These are phyloP conservation scores for Aspergillus tubingensis DNA, from an alignment of 2,329 filamentous ascomycete genomes.

Conservation along the genomic window DNA sequence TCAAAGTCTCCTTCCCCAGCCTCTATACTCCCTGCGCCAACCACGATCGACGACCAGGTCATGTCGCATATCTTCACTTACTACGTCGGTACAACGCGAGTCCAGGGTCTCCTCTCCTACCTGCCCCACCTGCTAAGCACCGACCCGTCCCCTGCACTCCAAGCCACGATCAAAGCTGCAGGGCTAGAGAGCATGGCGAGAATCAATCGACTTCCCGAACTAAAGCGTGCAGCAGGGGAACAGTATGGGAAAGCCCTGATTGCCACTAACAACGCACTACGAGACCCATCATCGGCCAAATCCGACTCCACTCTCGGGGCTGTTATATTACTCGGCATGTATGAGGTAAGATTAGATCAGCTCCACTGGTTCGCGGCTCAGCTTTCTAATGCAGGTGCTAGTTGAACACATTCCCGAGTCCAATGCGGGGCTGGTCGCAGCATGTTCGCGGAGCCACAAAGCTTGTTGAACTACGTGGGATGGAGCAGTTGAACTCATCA, in stretches of 20 bases:
- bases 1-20: too few relatives aligned
- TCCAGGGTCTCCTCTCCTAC: conserved; percentile 1
- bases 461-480: background rate
- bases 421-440: background rate
- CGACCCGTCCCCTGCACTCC: conserved; percentile 6
- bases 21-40: background rate
- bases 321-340: conserved; percentile 14
- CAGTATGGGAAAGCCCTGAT: conserved; percentile 10
- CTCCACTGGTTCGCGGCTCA: too few relatives aligned
- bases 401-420: too few relatives aligned
- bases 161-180: conserved; percentile 10
- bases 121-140: conserved; percentile 6
- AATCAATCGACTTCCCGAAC: background rate
- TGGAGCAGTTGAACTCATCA: background rate
- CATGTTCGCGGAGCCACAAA: background rate
- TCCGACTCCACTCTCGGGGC: conserved; percentile 12
- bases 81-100: conserved; percentile 2
- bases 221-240: conserved; percentile 5
- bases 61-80: conserved; percentile 10
- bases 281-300: conserved; percentile 4
- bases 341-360: conserved; percentile 5
- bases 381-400: too few relatives aligned
- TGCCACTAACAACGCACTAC: conserved; percentile 11
- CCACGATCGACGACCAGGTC: conserved; percentile 9
- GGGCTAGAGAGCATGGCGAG: conserved; percentile 12